A percentile compares a stretch with the other conserved stretches of the same genome.
Evolutionary conservation across 73 alveolate genomes (phyloP).

Genomic region (Paramecium pentaurelia): DNA sequence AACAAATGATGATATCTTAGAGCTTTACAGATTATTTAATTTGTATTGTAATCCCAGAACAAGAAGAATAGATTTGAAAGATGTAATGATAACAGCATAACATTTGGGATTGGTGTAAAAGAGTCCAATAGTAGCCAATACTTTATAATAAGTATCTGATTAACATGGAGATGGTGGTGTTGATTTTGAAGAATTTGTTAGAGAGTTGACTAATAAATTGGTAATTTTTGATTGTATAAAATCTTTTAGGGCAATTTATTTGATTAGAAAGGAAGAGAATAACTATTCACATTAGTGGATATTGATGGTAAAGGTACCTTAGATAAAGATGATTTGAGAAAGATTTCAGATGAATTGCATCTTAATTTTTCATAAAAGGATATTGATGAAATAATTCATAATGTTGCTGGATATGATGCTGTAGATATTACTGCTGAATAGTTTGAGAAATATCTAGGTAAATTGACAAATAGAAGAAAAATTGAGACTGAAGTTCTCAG

Average conservation of each 20-base stretch:
- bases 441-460: constrained; percentile 38
- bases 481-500: not conserved
- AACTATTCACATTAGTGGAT: not conserved
- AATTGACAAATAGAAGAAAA: not conserved
- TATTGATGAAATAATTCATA: constrained; percentile 2
- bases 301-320: not conserved
- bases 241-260: not conserved
- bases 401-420: constrained; percentile 45
- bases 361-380: not conserved
- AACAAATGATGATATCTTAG: constrained; percentile 10
- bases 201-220: not conserved
- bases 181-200: constrained; percentile 20
- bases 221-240: not conserved
- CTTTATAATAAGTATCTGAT: not conserved
- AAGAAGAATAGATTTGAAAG: constrained; percentile 9
- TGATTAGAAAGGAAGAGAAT: constrained; percentile 28
- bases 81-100: constrained; percentile 9
- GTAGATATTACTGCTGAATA: constrained; percentile 1
- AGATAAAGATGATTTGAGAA: not conserved
- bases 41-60: constrained; percentile 34
- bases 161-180: constrained; percentile 18
- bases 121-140: not conserved
- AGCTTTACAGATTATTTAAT: not conserved
- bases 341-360: not conserved
- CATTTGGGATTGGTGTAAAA: not conserved